Percentiles rank a stretch among this genome's conserved stretches.
These are phyloP conservation scores for Dactylonectria macrodidyma DNA, from an alignment of 2,329 filamentous ascomycete genomes.

Conservation along the genomic window DNA sequence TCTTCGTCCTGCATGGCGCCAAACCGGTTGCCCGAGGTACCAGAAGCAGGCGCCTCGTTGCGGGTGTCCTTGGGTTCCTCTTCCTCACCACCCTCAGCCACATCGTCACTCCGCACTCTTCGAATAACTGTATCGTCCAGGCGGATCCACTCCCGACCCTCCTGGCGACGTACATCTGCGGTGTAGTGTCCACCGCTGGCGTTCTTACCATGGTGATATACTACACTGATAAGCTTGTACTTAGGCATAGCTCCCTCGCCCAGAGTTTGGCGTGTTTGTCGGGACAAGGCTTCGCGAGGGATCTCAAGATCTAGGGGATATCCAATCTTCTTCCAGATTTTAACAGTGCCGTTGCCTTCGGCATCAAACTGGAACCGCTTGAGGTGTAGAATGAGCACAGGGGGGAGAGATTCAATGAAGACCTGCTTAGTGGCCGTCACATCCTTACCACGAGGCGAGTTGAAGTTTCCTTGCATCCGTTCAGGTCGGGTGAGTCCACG, in stretches of 20 bases:
- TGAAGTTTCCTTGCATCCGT: slow-evolving; percentile 87
- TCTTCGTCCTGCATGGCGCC: slow-evolving; percentile 78
- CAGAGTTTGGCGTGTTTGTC: slow-evolving; percentile 75
- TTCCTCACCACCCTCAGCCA: slow-evolving; percentile 87
- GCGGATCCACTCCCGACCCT: slow-evolving; percentile 95
- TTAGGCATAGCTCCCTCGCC: slow-evolving; percentile 80
- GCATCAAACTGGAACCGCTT: slow-evolving; percentile 98
- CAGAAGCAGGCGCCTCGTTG: slow-evolving; percentile 46
- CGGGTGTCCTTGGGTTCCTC: slow-evolving; percentile 76
- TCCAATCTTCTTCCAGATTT: slow-evolving; percentile 98
- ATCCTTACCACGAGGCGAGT: slow-evolving; percentile 82
- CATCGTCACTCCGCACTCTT: slow-evolving; percentile 88
- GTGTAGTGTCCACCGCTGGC: slow-evolving; percentile 98
- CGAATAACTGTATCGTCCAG: slow-evolving; percentile 94
- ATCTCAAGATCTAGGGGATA: slow-evolving; percentile 97
- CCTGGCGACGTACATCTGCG: slow-evolving; percentile 94
- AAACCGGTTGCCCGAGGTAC: slow-evolving; percentile 79
- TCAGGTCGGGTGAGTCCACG: slow-evolving; percentile 88
- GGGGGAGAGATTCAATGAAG: slow-evolving; percentile 91
- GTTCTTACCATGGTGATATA: slow-evolving; percentile 98
- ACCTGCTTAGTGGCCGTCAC: slow-evolving; percentile 92
- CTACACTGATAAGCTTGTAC: slow-evolving; percentile 89
- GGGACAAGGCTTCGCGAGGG: slow-evolving; percentile 88
- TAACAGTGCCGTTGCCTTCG: slow-evolving; percentile 84
- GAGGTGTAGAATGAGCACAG: slow-evolving; percentile 92